Evolutionary conservation across 2,329 filamentous ascomycete genomes (phyloP), one percentile per base, ranked within the genome.

Genomic region (Lachnellula arida): DNA sequence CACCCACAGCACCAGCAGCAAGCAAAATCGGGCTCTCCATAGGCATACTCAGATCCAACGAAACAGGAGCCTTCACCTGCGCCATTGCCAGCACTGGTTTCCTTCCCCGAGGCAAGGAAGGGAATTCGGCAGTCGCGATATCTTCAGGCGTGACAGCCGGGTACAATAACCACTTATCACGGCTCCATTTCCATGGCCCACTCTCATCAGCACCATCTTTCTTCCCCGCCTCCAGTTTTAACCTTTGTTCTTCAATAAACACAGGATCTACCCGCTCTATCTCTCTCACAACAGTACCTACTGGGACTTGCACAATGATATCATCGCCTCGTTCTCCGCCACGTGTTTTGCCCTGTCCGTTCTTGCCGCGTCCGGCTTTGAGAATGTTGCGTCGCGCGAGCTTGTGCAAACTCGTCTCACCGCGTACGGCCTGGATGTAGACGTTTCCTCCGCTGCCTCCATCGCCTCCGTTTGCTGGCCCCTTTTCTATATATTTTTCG

Each of bases 391-490:
- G 79, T 42, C 93, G 81, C 1, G 90, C 87, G 9, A 99, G 78
- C 74, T 97, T 97, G 74, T 97, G 92, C 59, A 99, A 75, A 52
- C 91, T 96, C 0, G 91, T 97, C 73, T 97, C 89, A 57, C 91
- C 91, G 53, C 88, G 85, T 1, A 96, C 85, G 7, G 94, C 92
- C 73, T 97, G 93, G 56, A 99, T 95, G 71, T 96, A 97, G 63
- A 99, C 79, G 66, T 88, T 95, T 40, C 94, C 94, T 59, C 94
- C 94, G 54, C 85, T 88, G 4, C 94, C 94, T 43, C 94, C 94
- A 69, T 99, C 91, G 57, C 94, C 94, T 49, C 94, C 94, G 71
- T 99, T 97, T 9, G 94, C 84, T 11, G 94, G 94, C 0, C 94
- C 94, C 61, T 96, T 86, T 46, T 86, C 83, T 32, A 97, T 79